Evolutionary conservation across 2,329 filamentous ascomycete species (phyloP), one percentile per base, ranked within the genome.

Genomic region (Coniochaeta sp.): DNA sequence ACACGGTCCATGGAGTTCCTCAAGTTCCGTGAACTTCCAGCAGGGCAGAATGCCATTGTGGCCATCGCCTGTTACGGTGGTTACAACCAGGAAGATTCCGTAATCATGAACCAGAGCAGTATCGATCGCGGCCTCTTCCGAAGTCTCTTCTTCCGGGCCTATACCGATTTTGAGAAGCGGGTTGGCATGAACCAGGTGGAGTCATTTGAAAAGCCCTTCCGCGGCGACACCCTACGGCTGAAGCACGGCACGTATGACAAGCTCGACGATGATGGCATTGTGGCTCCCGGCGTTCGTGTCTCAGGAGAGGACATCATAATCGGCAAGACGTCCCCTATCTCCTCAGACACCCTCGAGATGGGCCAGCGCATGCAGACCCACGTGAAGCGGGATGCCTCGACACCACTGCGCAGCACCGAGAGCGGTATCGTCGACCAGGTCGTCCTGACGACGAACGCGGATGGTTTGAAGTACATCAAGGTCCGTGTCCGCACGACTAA

Each of bases 71-170:
- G 89, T 68, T 99, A 99, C 72, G 96, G 91, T 51, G 94, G 94
- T 54, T 99, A 99, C 77, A 99, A 99, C 71, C 95, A 99, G 69
- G 94, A 99, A 90, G 94, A 99, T 83, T 99, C 94, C 59, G 92
- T 99, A 60, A 96, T 99, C 63, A 97, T 99, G 94, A 99, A 99
- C 70, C 94, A 99, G 74, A 96, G 91, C 73, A 96, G 91, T 70
- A 97, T 99, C 63, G 94, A 99, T 69, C 88, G 94, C 64, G 94
- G 94, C 56, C 78, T 99, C 4, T 99, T 99, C 85, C 83, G 95
- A 64, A 96, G 91, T 80, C 73, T 99, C 51, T 99, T 97, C 77
- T 99, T 96, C 81, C 86, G 95, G 60, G 91, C 92, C 10, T 99
- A 99, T 71, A 95, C 91, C 28, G 94, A 99, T 65, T 90, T 91